These are phyloP conservation scores for Gossypium herbaceum DNA, from an alignment of 345 rosid species.

Conservation along the genomic window DNA sequence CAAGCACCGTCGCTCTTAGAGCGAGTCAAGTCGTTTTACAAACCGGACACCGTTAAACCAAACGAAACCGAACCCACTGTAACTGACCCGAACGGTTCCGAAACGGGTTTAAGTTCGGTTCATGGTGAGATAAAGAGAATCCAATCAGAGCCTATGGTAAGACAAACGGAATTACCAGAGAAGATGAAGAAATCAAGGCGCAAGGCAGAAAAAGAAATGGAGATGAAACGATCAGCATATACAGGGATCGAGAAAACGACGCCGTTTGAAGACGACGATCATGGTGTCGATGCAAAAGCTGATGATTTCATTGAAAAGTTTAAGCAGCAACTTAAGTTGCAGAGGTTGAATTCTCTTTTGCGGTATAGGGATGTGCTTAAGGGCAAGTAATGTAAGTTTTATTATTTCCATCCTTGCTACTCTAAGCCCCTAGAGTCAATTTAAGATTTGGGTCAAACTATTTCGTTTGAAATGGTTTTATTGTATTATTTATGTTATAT, in stretches of 20 bases:
- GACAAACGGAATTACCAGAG: constrained; percentile 15
- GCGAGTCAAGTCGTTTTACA: constrained; percentile 16
- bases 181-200: constrained; percentile 70
- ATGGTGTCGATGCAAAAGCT: constrained; percentile 12
- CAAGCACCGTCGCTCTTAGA: constrained; percentile 15
- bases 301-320: constrained; percentile 15
- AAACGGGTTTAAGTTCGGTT: constrained; percentile 7
- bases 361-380: constrained; percentile 13
- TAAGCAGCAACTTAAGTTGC: constrained; percentile 15
- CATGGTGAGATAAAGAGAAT: constrained; percentile 30
- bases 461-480: too few relatives aligned
- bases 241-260: constrained; percentile 4
- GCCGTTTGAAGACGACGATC: not conserved
- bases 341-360: constrained; percentile 16
- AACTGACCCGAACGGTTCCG: not conserved
- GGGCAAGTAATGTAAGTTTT: not conserved
- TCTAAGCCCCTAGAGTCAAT: too few relatives aligned
- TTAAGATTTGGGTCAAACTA: too few relatives aligned
- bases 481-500: too few relatives aligned
- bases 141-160: constrained; percentile 35
- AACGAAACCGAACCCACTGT: not conserved
- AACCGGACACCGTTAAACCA: not conserved
- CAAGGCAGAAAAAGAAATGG: constrained; percentile 21
- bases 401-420: too few relatives aligned
- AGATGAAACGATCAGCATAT: not conserved